A percentile compares a stretch with the other conserved stretches of the same genome.
Conservation (phyloP, 2,329 filamentous ascomycete species). For the Claviceps paspali region DNA sequence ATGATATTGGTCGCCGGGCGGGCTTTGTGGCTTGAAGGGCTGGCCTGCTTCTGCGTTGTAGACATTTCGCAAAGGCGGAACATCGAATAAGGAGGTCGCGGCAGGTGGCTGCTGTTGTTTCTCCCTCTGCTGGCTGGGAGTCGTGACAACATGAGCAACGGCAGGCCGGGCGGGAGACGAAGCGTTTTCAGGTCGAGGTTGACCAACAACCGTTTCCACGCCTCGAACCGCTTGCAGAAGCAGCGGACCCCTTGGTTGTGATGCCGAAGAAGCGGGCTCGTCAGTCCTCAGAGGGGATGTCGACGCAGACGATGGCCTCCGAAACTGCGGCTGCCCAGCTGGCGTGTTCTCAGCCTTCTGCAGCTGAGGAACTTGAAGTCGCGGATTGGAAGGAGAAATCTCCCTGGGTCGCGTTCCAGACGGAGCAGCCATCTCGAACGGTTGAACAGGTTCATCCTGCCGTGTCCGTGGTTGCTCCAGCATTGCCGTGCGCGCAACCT, state of each 20-base stretch:
- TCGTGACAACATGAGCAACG: background rate
- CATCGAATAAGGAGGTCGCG: background rate
- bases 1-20: background rate
- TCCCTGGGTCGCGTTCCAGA: too few relatives aligned
- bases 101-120: background rate
- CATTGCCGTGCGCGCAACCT: too few relatives aligned
- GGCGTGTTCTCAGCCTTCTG: too few relatives aligned
- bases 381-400: too few relatives aligned
- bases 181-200: background rate
- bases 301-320: too few relatives aligned
- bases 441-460: too few relatives aligned
- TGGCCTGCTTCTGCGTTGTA: background rate
- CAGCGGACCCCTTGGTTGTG: background rate
- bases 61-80: background rate
- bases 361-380: too few relatives aligned
- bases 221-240: background rate
- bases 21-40: slow-evolving; percentile 3
- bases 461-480: too few relatives aligned
- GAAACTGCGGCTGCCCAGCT: too few relatives aligned
- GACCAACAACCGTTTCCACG: background rate
- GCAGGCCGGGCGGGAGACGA: background rate
- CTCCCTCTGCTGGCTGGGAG: background rate
- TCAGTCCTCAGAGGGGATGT: too few relatives aligned
- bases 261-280: background rate
- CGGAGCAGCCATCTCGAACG: too few relatives aligned